Evolutionary conservation across 129 eudicot species (phyloP), one percentile per base, ranked within the genome.

Genomic region (Logfia minima): DNA sequence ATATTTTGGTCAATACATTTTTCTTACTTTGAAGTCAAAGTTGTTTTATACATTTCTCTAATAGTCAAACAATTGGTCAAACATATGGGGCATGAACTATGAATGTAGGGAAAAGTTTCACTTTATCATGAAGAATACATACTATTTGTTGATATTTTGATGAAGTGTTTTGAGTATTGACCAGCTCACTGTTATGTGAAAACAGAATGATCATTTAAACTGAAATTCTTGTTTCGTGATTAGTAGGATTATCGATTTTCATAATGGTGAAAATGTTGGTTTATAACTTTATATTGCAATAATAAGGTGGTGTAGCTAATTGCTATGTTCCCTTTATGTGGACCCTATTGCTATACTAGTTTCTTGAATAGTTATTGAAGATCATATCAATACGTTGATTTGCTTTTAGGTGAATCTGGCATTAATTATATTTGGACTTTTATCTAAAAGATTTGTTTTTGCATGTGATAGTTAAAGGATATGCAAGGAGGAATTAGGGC

Each of bases 401-500:
- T 72, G 16, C 37, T 9, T 59, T 31, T 21, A 0, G 24, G 52
- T 51, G 31, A 5, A 76, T 66, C 18, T 32, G 65, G 23, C 14
- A 26, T 26, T 26, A 26, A 65, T 35, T 34, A 52, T 16, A 13
- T 28, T 5, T 41, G 9, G 39, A 8, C 14, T 39, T 6, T 45
- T 64, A 28, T 17, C 52, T 68, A 34, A 32, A 77, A 71, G 24
- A 45, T 59, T 31, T 74, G 7, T 1, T 39, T 68, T 19, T 68
- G 0, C 3, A 18, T 68, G 52, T 72, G 24, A 58, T 75, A 82
- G 84, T 82, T 71, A 37, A 67, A 83, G 76, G 37, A 81, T 26
- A 95, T 95, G 97, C 97, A 86, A 92, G 97, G 97, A 78, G 96
- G 94, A 77, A 79, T 95, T 10, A 81, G 84, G 79, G 75, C 96